Base-by-base conservation (phyloP, 2,329 filamentous ascomycete species). In the Fusarium sp. region DNA sequence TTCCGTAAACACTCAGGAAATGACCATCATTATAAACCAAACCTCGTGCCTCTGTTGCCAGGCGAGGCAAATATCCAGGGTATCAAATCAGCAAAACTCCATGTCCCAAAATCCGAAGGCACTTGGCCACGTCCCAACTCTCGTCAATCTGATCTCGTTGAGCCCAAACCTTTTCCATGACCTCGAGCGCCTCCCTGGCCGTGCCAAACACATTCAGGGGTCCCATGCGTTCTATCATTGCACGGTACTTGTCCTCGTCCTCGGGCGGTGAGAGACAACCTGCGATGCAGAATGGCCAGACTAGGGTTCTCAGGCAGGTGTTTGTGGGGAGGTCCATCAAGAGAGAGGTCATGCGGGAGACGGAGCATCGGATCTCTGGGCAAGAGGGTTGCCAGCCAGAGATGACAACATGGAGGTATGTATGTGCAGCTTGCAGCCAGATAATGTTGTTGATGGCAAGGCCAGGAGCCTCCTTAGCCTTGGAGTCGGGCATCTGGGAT, bases 371-470 rank as follows among this genome's bases (percentile, higher is more conserved):
- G 3, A 88, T 83, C 60, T 87, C 86, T 0, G 80, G 77, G 56
- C 81, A 84, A 0, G 82, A 82, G 0, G 87, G 86, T 69, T 88
- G 86, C 87, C 87, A 89, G 5, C 87, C 88, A 2, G 83, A 84
- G 4, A 88, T 81, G 22, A 89, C 86, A 5, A 88, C 84, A 14
- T 82, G 79, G 14, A 89, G 82, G 67, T 89, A 89, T 9, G 84
- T 82, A 2, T 87, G 79, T 0, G 85, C 81, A 1, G 86, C 86
- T 52, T 87, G 83, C 1, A 85, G 84, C 88, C 87, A 89, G 47
- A 88, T 84, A 16, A 81, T 80, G 72, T 82, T 82, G 66, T 82
- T 74, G 36, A 78, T 69, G 18, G 77, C 74, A 38, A 79, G 60
- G 14, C 69, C 74, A 9, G 78, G 76, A 11, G 78, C 66, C 27